Conservation (phyloP, 495 filamentous ascomycete genomes). For the Penicillium mononematosum region DNA sequence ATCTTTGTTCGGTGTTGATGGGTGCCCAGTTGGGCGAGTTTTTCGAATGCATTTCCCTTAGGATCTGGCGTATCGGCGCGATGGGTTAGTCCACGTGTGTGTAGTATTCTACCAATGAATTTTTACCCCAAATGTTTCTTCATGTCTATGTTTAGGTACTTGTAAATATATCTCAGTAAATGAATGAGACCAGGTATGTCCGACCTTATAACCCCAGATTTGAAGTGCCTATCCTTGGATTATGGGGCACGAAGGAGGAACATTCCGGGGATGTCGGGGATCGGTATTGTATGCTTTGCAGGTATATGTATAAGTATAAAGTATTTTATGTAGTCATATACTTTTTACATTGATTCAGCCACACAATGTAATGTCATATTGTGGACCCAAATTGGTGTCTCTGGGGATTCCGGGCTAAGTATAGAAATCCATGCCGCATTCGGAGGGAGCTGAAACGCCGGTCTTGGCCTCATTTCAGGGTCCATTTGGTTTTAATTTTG, state of each 20-base stretch:
- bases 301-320: background rate
- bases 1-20: slow-evolving; percentile 19
- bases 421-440: slow-evolving; percentile 13
- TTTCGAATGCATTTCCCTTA: slow-evolving; percentile 7
- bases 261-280: background rate
- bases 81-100: slow-evolving; percentile 5
- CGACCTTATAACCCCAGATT: background rate
- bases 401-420: slow-evolving; percentile 10
- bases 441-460: slow-evolving; percentile 11
- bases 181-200: background rate
- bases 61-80: slow-evolving; percentile 15
- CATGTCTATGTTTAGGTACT: background rate
- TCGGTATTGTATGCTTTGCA: background rate
- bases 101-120: slow-evolving; percentile 5
- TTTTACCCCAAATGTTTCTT: background rate
- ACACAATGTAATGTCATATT: background rate
- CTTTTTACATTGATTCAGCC: background rate
- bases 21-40: slow-evolving; percentile 6
- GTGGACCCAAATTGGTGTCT: background rate
- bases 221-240: background rate
- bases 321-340: background rate
- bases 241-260: background rate
- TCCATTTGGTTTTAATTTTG: background rate
- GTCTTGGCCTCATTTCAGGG: slow-evolving; percentile 12
- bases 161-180: background rate